Percentiles rank a stretch among this genome's conserved stretches.
These are phyloP conservation scores for Barbarea vulgaris DNA, from an alignment of 345 rosid genomes.

Conservation along the genomic window DNA sequence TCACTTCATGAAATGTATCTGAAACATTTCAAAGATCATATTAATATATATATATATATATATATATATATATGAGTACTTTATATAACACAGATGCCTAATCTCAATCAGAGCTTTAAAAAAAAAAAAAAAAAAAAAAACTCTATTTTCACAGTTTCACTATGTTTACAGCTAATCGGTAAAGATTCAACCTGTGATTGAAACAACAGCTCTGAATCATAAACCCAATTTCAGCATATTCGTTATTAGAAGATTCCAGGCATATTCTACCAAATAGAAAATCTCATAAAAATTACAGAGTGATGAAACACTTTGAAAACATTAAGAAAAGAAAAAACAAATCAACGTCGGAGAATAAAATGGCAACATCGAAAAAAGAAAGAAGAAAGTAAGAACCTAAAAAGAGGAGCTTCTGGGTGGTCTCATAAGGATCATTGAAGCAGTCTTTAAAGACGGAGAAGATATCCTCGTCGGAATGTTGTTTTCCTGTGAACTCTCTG, in stretches of 20 bases:
- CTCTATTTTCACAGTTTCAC: not conserved
- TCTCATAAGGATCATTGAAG: conserved; percentile 84
- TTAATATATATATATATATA: too few relatives aligned
- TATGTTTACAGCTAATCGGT: not conserved
- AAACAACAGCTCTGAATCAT: not conserved
- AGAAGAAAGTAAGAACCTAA: conserved; percentile 48
- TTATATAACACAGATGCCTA: not conserved
- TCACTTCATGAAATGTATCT: conserved; percentile 95
- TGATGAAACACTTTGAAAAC: conserved; percentile 7
- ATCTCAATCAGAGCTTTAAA: not conserved
- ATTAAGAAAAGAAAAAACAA: not conserved
- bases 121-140: too few relatives aligned
- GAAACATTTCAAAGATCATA: conserved; percentile 21
- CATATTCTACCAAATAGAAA: conserved; percentile 9
- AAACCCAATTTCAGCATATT: conserved; percentile 1
- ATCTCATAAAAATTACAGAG: not conserved
- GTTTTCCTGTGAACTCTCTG: conserved; percentile 73
- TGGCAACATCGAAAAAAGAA: not conserved
- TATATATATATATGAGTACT: too few relatives aligned
- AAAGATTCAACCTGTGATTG: not conserved
- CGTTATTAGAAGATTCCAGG: not conserved
- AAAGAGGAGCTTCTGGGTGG: conserved; percentile 70
- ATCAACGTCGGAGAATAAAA: not conserved
- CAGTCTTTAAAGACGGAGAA: conserved; percentile 67
- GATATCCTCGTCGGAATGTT: conserved; percentile 85